phyloP scores from a whole-genome alignment of 1,139 yeast genomes.

The Hyphopichia pseudoburtonii region DNA sequence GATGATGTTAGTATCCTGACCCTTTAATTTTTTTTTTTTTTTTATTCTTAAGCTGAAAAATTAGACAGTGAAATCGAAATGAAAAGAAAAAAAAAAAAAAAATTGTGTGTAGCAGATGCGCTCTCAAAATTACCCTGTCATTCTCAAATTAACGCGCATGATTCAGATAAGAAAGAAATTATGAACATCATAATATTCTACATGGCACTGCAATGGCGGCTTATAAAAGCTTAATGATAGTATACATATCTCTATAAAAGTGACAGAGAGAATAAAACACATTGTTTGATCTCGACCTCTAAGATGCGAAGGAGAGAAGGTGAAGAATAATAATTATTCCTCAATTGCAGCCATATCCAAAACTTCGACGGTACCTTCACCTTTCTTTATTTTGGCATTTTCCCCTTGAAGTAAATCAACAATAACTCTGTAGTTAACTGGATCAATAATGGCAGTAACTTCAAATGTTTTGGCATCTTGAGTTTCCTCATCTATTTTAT shows the following conservation, averaged over 20 bases:
- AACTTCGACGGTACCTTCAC: slow-evolving; percentile 75
- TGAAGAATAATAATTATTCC: slow-evolving; percentile 31
- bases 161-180: neutral
- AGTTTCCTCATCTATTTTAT: slow-evolving; percentile 54
- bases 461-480: slow-evolving; percentile 52
- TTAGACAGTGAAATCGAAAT: no score
- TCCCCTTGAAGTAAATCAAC: slow-evolving; percentile 61
- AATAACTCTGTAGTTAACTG: slow-evolving; percentile 74
- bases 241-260: no score
- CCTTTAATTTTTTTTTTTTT: no score
- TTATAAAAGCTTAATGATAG: no score
- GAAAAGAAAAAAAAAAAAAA: no score
- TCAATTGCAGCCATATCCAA: slow-evolving; percentile 86
- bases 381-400: slow-evolving; percentile 46
- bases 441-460: slow-evolving; percentile 77
- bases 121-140: neutral
- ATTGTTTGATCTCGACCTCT: no score
- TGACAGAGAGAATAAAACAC: neutral
- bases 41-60: no score
- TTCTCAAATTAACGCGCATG: neutral
- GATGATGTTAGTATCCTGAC: no score
- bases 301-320: neutral
- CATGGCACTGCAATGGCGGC: no score
- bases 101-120: no score
- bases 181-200: no score